Evolutionary conservation across 495 filamentous ascomycete genomes (phyloP), one percentile per base, ranked within the genome.

Genomic region (Daldinia childiae): DNA sequence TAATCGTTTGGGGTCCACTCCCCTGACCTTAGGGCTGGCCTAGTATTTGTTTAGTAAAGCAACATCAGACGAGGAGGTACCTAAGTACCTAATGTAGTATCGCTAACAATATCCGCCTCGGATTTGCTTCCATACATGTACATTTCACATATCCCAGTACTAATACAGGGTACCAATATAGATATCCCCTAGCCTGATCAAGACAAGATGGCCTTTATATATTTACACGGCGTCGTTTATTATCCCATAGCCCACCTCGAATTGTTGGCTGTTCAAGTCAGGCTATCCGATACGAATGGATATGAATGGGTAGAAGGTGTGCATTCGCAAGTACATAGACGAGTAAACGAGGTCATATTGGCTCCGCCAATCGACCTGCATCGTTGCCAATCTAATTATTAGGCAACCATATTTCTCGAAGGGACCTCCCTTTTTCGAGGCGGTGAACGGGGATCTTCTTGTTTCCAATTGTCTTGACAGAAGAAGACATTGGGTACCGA

Each of bases 391-490:
- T 62, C 58, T 66, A 68, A 65, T 62, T 21, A 73, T 66, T 52
- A 69, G 70, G 70, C 70, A 73, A 66, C 70, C 65, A 73, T 59
- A 38, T 73, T 73, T 62, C n/a, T 57, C 38, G 27, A 27, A 65
- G 39, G 51, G 54, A 73, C 64, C 60, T 72, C 64, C 69, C 68
- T 36, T 57, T 60, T 62, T 63, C 14, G 65, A 69, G 62, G 70
- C 70, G 65, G 70, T 73, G 70, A 73, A 69, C 70, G 60, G 24
- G 70, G 65, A 41, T 65, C 51, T 54, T 59, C 30, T 45, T 36
- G 19, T 50, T 50, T 62, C 54, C 30, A 54, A 51, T 64, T 45
- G 64, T 63, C 50, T 62, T 34, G 52, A 72, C 36, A 41, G 19
- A 60, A 64, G 61, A 67, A 58, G 54, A 63, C 24, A 36, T 68